Evolutionary conservation across 768 basidiomycete genomes (phyloP).

Genomic region (Russula foetens): DNA sequence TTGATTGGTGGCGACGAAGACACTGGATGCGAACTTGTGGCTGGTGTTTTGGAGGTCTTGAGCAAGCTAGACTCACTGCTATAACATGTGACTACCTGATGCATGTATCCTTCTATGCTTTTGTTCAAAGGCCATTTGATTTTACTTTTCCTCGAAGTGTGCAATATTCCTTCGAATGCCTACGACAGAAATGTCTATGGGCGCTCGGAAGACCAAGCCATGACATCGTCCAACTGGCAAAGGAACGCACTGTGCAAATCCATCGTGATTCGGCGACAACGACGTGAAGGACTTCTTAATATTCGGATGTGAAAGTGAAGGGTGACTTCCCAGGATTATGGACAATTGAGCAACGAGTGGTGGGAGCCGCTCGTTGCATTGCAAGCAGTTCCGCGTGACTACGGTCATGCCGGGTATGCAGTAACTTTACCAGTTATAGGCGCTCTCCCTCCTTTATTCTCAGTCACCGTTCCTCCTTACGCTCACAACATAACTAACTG

Average conservation of each 20-base stretch:
- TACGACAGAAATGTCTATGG: not conserved
- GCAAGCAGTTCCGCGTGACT: no score
- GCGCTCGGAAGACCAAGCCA: not conserved
- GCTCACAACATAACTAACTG: no score
- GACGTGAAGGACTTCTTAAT: not conserved
- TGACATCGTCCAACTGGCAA: not conserved
- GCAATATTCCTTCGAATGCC: not conserved
- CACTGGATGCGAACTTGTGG: conserved; percentile 81
- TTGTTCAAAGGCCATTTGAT: conserved; percentile 1
- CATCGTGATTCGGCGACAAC: not conserved
- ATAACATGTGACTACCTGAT: conserved; percentile 27
- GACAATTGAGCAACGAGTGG: not conserved
- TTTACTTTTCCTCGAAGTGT: not conserved
- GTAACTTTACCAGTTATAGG: no score
- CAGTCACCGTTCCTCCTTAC: no score
- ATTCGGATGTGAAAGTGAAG: not conserved
- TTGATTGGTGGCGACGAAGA: conserved; percentile 62
- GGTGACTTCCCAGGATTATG: not conserved
- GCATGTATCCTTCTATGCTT: conserved; percentile 3
- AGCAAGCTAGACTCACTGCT: conserved; percentile 86
- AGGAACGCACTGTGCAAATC: not conserved
- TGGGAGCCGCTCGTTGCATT: not conserved
- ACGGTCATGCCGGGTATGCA: not conserved
- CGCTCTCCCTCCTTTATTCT: no score
- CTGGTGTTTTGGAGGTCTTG: conserved; percentile 88